Evolutionary conservation across 2,329 filamentous ascomycete genomes (phyloP).

Genomic region (Pezicula neosporulosa): DNA sequence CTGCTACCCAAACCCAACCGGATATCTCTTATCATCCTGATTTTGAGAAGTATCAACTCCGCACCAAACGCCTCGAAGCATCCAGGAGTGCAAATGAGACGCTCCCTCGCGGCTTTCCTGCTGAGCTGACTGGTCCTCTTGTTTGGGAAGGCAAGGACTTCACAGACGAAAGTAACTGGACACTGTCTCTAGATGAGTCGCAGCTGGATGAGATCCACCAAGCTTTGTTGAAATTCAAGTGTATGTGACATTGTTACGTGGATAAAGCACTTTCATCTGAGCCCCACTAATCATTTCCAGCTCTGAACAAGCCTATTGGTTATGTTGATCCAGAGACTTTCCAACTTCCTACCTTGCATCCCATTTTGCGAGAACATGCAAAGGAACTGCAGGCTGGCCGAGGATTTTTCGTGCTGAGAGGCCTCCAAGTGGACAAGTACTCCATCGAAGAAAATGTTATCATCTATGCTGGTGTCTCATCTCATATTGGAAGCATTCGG

Average conservation of each 20-base stretch:
- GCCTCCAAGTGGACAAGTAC: conserved; percentile 33
- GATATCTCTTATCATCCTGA: conserved; percentile 57
- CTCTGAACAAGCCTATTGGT: conserved; percentile 27
- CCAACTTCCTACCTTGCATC: conserved; percentile 32
- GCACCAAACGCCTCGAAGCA: conserved; percentile 40
- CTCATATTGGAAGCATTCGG: conserved; percentile 34
- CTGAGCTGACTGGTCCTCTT: conserved; percentile 42
- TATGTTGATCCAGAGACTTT: conserved; percentile 42
- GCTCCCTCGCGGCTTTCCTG: conserved; percentile 48
- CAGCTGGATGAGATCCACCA: conserved; percentile 49
- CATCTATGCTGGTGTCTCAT: conserved; percentile 39
- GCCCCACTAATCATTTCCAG: conserved; percentile 1
- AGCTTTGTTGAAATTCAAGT: conserved; percentile 35
- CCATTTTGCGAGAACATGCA: conserved; percentile 29
- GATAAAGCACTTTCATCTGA: conserved; percentile 1
- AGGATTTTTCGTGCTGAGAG: conserved; percentile 41
- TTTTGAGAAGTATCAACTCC: conserved; percentile 47
- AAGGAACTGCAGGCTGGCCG: conserved; percentile 34
- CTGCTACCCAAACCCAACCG: conserved; percentile 36
- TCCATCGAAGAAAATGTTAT: conserved; percentile 33
- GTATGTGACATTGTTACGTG: conserved; percentile 6
- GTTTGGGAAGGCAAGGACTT: conserved; percentile 55
- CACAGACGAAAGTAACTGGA: conserved; percentile 47
- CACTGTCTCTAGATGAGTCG: conserved; percentile 41
- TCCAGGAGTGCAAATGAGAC: conserved; percentile 35